Evolutionary conservation across 1,139 yeast species (phyloP).

Genomic region (Candida tropicalis): DNA sequence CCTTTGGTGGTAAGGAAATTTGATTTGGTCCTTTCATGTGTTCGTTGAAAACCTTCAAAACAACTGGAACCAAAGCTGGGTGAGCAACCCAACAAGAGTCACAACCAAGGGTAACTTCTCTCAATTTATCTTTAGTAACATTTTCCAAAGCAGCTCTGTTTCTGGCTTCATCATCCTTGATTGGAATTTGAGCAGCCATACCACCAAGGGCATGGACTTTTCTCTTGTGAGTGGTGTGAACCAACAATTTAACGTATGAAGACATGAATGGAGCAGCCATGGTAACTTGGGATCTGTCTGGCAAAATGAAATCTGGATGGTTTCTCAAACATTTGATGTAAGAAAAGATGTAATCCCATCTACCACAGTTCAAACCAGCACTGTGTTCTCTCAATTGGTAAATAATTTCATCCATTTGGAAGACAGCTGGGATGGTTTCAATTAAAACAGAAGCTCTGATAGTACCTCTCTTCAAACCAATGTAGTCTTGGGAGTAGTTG

Average conservation of each 20-base stretch:
- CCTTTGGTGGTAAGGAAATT: constrained; percentile 60
- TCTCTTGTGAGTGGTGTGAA: constrained; percentile 72
- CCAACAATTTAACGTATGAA: constrained; percentile 65
- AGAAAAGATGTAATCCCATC: constrained; percentile 83
- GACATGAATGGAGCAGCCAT: constrained; percentile 79
- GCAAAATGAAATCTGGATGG: constrained; percentile 58
- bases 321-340: constrained; percentile 65
- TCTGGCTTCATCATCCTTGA: constrained; percentile 65
- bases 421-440: constrained; percentile 76
- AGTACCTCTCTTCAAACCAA: constrained; percentile 68
- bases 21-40: constrained; percentile 87
- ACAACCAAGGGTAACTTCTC: constrained; percentile 77
- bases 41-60: constrained; percentile 75
- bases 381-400: constrained; percentile 75
- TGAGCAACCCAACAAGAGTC: constrained; percentile 87
- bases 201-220: constrained; percentile 85
- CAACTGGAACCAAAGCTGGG: constrained; percentile 76
- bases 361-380: constrained; percentile 78
- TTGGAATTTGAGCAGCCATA: constrained; percentile 84
- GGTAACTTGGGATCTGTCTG: constrained; percentile 74
- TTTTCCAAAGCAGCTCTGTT: constrained; percentile 70
- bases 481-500: constrained; percentile 67
- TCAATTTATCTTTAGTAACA: constrained; percentile 69
- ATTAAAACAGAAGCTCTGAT: constrained; percentile 78
- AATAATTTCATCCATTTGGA: constrained; percentile 82